These are phyloP conservation scores for Neonectria coccinea DNA, from an alignment of 2,329 filamentous ascomycete species.

Conservation along the genomic window DNA sequence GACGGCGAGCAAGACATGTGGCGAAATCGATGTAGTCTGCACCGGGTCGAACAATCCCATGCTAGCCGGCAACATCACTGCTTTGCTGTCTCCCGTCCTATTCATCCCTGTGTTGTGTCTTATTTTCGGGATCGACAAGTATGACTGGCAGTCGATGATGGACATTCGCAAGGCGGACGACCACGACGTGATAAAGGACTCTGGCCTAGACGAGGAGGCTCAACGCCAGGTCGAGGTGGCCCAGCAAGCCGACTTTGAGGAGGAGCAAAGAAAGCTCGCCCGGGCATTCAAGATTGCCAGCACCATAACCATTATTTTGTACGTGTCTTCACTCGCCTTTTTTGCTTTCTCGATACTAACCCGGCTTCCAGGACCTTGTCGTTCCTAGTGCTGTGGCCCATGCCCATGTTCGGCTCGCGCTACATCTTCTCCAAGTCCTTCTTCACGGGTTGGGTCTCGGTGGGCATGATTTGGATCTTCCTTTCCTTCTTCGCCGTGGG, in stretches of 20 bases:
- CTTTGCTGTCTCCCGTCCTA: conserved; percentile 79
- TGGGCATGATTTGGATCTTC: conserved; percentile 79
- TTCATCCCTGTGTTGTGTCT: conserved; percentile 80
- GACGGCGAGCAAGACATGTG: conserved; percentile 76
- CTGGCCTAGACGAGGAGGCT: conserved; percentile 60
- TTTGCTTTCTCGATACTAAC: conserved; percentile 20
- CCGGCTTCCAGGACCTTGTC: conserved; percentile 63
- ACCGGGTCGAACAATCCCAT: conserved; percentile 88
- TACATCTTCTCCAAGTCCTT: conserved; percentile 73
- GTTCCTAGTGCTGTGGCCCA: conserved; percentile 71
- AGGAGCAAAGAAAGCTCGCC: conserved; percentile 62
- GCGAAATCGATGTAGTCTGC: conserved; percentile 74
- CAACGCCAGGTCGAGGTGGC: conserved; percentile 35
- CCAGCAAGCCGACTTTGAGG: conserved; percentile 53
- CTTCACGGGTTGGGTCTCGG: conserved; percentile 79
- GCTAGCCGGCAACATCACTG: conserved; percentile 86
- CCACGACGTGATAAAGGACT: conserved; percentile 73
- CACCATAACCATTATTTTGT: conserved; percentile 47
- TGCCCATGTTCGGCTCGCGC: conserved; percentile 85
- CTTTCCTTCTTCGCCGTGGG: conserved; percentile 78
- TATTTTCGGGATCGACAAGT: conserved; percentile 69
- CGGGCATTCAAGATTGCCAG: conserved; percentile 62
- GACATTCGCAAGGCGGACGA: conserved; percentile 83
- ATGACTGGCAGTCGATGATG: conserved; percentile 88
- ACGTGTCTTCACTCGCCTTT: neutral